A percentile compares a stretch with the other conserved stretches of the same genome.
phyloP scores from a whole-genome alignment of 2,329 filamentous ascomycete genomes.

The Davidsoniella australis region DNA sequence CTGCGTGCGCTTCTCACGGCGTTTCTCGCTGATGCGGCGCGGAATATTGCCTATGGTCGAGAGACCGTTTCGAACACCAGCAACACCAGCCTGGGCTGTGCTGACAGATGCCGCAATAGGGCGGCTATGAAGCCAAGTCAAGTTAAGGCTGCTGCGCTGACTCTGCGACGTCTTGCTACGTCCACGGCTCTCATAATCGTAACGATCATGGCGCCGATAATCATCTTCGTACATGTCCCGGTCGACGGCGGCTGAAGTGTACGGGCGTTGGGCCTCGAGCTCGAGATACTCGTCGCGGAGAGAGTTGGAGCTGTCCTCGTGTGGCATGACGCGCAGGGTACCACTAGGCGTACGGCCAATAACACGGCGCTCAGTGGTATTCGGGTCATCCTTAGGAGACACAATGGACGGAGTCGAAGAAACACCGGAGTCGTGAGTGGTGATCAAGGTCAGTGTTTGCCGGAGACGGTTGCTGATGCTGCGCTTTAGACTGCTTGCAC shows the following conservation, averaged over 20 bases:
- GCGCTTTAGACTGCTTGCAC: conserved; percentile 29
- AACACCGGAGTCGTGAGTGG: conserved; percentile 26
- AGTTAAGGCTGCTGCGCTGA: conserved; percentile 2
- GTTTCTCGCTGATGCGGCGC: conserved; percentile 37
- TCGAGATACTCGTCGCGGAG: conserved; percentile 16
- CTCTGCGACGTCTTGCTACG: conserved; percentile 9
- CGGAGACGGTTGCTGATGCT: conserved; percentile 37
- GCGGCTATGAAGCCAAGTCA: conserved; percentile 4
- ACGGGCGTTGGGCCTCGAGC: conserved; percentile 19
- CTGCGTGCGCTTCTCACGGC: conserved; percentile 39
- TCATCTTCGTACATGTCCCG: neutral
- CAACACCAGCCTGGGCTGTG: conserved; percentile 9
- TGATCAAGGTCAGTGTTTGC: conserved; percentile 43
- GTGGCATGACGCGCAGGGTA: conserved; percentile 40
- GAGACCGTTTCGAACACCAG: conserved; percentile 7
- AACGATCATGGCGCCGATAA: neutral
- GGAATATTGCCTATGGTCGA: conserved; percentile 30
- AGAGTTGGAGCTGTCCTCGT: conserved; percentile 27
- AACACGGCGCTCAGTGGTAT: conserved; percentile 34
- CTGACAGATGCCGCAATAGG: conserved; percentile 1
- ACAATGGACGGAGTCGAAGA: conserved; percentile 15
- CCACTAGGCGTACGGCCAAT: conserved; percentile 43
- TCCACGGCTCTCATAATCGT: conserved; percentile 12
- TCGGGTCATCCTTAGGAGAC: conserved; percentile 19
- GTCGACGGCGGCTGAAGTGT: conserved; percentile 15